phyloP scores from a whole-genome alignment of 75 land plant genomes.

The Cryptomeria japonica region DNA sequence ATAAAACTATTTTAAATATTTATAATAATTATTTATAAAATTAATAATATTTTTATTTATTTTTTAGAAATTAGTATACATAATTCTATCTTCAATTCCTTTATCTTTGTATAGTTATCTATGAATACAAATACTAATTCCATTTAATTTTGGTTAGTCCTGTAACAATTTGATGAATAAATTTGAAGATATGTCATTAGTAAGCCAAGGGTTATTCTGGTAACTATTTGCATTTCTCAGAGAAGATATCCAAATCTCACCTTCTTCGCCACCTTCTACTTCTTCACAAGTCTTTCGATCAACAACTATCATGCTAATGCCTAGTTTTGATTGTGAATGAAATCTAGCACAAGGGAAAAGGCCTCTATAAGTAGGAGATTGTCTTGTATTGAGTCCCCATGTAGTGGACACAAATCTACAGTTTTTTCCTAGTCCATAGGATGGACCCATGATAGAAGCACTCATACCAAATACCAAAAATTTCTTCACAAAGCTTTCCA shows the following conservation, averaged over 20 bases:
- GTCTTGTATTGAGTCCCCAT: slow-evolving; percentile 15
- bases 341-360: slow-evolving; percentile 51
- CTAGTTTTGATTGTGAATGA: slow-evolving; percentile 21
- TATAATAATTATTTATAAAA: no score
- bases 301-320: slow-evolving; percentile 30
- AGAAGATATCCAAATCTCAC: slow-evolving; percentile 59
- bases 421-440: slow-evolving; percentile 64
- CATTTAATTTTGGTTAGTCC: no score
- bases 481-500: slow-evolving; percentile 32
- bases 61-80: no score
- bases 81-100: no score
- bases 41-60: no score
- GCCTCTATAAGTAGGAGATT: slow-evolving; percentile 27
- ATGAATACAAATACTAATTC: no score
- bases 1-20: no score
- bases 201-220: no score
- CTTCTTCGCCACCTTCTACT: slow-evolving; percentile 53
- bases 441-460: slow-evolving; percentile 39
- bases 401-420: slow-evolving; percentile 62
- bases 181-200: no score
- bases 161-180: no score
- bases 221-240: slow-evolving; percentile 36
- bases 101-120: no score
- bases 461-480: slow-evolving; percentile 34
- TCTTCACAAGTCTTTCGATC: slow-evolving; percentile 40